Percentiles rank a stretch among this genome's conserved stretches.
Conservation (phyloP, 2,329 filamentous ascomycete species). For the Ascochyta koolunga region DNA sequence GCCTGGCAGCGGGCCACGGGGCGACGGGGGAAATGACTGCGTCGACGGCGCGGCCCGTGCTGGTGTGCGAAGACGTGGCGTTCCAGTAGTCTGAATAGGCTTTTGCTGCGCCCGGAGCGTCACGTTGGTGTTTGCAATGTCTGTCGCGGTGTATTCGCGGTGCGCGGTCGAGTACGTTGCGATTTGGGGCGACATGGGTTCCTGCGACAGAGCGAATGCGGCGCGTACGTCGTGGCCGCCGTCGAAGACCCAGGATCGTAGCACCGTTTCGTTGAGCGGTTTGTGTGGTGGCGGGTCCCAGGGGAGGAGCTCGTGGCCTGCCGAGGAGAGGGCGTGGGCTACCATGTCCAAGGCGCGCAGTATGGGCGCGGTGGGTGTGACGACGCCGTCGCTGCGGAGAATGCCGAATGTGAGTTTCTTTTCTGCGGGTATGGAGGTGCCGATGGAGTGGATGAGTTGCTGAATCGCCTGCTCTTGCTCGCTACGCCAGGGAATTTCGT, state of each 20-base stretch:
- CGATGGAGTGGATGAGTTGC: slow-evolving; percentile 39
- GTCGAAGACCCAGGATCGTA: slow-evolving; percentile 42
- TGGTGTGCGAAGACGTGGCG: slow-evolving; percentile 29
- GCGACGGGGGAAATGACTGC: slow-evolving; percentile 47
- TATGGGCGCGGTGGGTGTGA: slow-evolving; percentile 46
- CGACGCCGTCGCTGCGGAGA: slow-evolving; percentile 41
- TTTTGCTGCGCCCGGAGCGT: slow-evolving; percentile 37
- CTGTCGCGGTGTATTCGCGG: slow-evolving; percentile 27
- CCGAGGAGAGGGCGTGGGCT: slow-evolving; percentile 26
- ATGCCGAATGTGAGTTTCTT: slow-evolving; percentile 42
- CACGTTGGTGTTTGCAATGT: slow-evolving; percentile 45
- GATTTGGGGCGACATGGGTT: slow-evolving; percentile 40
- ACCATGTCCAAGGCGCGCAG: slow-evolving; percentile 41
- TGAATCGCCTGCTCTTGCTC: slow-evolving; percentile 42
- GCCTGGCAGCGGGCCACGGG: slow-evolving; percentile 45
- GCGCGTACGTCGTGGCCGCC: slow-evolving; percentile 37
- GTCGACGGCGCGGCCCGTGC: slow-evolving; percentile 45
- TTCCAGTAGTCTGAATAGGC: slow-evolving; percentile 50
- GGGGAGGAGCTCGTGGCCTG: slow-evolving; percentile 38
- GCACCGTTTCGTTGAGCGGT: slow-evolving; percentile 23
- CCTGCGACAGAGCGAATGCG: slow-evolving; percentile 43
- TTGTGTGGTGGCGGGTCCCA: slow-evolving; percentile 38
- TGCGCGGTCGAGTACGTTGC: slow-evolving; percentile 20
- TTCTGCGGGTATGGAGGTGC: neutral
- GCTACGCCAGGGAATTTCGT: slow-evolving; percentile 70